Base-by-base conservation (phyloP, 179 eudicot species). In the Heliamphora pulchella region DNA sequence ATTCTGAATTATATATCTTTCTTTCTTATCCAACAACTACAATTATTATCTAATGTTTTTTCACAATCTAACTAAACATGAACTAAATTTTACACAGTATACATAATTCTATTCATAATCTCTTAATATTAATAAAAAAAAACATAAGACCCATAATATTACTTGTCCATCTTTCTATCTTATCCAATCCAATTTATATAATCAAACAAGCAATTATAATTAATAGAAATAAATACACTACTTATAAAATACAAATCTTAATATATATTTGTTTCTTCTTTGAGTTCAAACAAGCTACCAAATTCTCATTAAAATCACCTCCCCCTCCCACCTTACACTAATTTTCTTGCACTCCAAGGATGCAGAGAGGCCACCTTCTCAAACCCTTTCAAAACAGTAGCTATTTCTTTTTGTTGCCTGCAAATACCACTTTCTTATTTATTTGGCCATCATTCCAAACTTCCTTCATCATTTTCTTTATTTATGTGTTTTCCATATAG, bases 361-460 rank as follows among this genome's bases (percentile, higher is more conserved):
- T 70, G 67, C 69, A 71, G 75, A 55, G 74, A 79, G 51, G 5
- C 63, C 8, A 58, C 69, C 17, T 46, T 44, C 76, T 79, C 81
- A 57, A 61, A 58, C 67, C 80, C 22, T 22, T 6, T 57, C 66
- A 75, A 75, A 41, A 75, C 44, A 69, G 5, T 2, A 48, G 51
- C 51, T 48, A 5, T 66, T 14, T 7, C 9, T 22, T 39, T 9
- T 6, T 66, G 54, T n/a, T 41, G 71, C 71, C 11, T 15, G 46
- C 4, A 44, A 2, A 8, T 67, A 53, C 80, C 1, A 41, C 9
- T 66, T 13, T 5, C 17, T 65, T 59, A 5, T 41, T 69, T 75
- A 75, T 75, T 75, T 75, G 43, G 44, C 65, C 69, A 55, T 41
- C 48, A 11, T 59, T 39, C 43, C 77, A 48, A 48, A 46, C 82